Evolutionary conservation across 2,329 filamentous ascomycete genomes (phyloP).

Genomic region (Fusarium palustre): DNA sequence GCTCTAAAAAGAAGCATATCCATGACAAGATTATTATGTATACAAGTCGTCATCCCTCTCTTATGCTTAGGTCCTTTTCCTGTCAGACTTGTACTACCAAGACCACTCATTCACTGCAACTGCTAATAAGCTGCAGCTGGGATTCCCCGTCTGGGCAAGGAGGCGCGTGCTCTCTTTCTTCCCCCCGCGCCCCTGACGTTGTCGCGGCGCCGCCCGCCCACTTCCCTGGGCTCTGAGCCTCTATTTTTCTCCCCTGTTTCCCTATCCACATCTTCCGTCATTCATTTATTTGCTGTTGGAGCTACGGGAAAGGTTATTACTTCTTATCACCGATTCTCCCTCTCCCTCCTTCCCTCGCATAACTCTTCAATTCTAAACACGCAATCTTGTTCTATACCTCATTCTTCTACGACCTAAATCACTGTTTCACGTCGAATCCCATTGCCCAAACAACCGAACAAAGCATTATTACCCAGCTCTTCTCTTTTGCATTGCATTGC

Average conservation of each 20-base stretch:
- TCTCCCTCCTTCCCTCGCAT: background rate
- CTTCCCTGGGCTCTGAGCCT: conserved; percentile 15
- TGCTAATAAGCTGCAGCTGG: background rate
- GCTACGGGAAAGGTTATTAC: background rate
- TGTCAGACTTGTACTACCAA: background rate
- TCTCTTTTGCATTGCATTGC: background rate
- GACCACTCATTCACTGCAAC: background rate
- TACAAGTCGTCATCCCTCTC: too few species aligned
- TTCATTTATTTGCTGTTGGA: conserved; percentile 10
- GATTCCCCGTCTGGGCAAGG: conserved; percentile 29
- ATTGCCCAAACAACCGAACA: background rate
- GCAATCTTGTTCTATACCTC: background rate
- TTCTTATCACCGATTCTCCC: background rate
- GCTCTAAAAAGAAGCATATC: background rate
- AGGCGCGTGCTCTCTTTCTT: conserved; percentile 30
- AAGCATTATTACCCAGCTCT: conserved; percentile 12
- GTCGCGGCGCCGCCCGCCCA: conserved; percentile 32
- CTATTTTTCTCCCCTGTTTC: background rate
- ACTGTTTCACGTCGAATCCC: background rate
- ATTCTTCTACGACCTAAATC: background rate
- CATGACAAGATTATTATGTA: background rate
- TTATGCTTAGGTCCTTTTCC: too few species aligned
- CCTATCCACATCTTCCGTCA: conserved; percentile 33
- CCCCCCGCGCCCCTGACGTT: conserved; percentile 21
- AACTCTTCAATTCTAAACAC: conserved; percentile 16